Conservation (phyloP, 495 filamentous ascomycete species). For the Tuber borchii region DNA sequence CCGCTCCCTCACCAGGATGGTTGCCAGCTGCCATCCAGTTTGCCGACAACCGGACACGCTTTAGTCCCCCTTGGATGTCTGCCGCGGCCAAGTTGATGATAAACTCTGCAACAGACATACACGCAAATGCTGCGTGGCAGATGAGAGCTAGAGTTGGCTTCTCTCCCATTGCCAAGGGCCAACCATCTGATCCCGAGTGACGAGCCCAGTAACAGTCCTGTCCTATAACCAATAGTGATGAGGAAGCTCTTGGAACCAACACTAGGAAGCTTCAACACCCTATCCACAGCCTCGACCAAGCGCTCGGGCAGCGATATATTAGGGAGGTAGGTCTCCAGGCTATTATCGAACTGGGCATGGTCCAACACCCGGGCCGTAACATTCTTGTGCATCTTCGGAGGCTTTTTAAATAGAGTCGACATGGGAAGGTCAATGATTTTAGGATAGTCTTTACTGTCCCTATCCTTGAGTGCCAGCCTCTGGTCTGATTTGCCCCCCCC, state of each 20-base stretch:
- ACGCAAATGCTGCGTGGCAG: conserved; percentile 81
- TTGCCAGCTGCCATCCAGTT: conserved; percentile 98
- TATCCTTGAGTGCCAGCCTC: conserved; percentile 70
- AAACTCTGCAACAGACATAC: conserved; percentile 93
- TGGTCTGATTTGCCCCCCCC: conserved; percentile 57
- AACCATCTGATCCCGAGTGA: conserved; percentile 88
- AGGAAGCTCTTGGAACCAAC: conserved; percentile 95
- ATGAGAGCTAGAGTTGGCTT: conserved; percentile 86
- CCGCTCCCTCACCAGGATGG: conserved; percentile 89
- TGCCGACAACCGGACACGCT: conserved; percentile 76
- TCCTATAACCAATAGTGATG: conserved; percentile 95
- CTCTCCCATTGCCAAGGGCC: conserved; percentile 94
- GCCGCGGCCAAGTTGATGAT: conserved; percentile 88
- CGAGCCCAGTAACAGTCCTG: conserved; percentile 81
- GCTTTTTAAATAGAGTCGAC: conserved; percentile 84
- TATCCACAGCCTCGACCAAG: conserved; percentile 64
- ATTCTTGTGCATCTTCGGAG: conserved; percentile 70
- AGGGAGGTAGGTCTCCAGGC: conserved; percentile 56
- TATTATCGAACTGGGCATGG: conserved; percentile 65
- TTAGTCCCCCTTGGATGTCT: conserved; percentile 67
- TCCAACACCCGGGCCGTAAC: conserved; percentile 66
- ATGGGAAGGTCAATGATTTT: conserved; percentile 85
- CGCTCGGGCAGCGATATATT: conserved; percentile 59
- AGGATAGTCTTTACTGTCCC: conserved; percentile 68
- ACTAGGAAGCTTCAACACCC: conserved; percentile 75